phyloP scores from a whole-genome alignment of 2,329 filamentous ascomycete genomes.

The Fusarium udum region DNA sequence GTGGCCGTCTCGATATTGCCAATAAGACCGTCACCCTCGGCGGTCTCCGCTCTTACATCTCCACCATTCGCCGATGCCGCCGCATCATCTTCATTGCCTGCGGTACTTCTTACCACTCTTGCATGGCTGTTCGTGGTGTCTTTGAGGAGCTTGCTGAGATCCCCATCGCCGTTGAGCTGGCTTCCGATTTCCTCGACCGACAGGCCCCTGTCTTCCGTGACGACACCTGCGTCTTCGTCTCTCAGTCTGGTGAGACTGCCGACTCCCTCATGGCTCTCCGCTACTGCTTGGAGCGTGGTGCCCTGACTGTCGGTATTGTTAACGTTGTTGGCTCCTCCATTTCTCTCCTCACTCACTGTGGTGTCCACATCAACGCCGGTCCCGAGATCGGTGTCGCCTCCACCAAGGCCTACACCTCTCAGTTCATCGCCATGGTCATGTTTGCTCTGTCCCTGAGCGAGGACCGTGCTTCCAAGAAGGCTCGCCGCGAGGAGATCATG shows the following conservation, averaged over 20 bases:
- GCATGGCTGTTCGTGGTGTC: constrained; percentile 97
- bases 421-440: constrained; percentile 99
- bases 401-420: constrained; percentile 98
- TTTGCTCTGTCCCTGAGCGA: constrained; percentile 96
- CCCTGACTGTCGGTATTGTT: constrained; percentile 96
- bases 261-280: constrained; percentile 96
- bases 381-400: constrained; percentile 99
- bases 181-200: constrained; percentile 97
- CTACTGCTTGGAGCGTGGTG: constrained; percentile 97
- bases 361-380: constrained; percentile 99
- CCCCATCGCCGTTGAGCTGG: constrained; percentile 94
- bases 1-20: constrained; percentile 91
- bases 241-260: constrained; percentile 97
- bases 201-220: constrained; percentile 98
- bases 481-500: constrained; percentile 95
- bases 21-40: constrained; percentile 97
- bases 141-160: constrained; percentile 99
- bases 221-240: constrained; percentile 98
- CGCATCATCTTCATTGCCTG: constrained; percentile 99
- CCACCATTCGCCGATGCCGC: constrained; percentile 94
- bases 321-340: constrained; percentile 99
- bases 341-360: constrained; percentile 97
- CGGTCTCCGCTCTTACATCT: constrained; percentile 94
- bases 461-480: constrained; percentile 93
- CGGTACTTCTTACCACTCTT: constrained; percentile 98